Percentiles rank a stretch among this genome's conserved stretches.
Evolutionary conservation across 805 yeast species (phyloP).

Genomic region (Saturnispora serradocipensis): DNA sequence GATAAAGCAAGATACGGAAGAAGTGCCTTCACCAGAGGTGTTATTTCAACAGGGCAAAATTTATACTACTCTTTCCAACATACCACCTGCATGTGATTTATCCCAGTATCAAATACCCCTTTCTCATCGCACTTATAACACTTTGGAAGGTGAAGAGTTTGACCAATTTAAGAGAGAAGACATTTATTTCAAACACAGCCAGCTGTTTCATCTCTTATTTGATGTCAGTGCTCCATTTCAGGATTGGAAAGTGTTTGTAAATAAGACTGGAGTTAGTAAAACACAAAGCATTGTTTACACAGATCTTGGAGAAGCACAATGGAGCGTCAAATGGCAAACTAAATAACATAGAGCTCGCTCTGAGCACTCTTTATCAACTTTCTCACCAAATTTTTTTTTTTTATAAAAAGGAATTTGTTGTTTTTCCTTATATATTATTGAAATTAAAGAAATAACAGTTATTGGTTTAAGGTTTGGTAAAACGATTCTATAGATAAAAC

Average conservation of each 20-base stretch:
- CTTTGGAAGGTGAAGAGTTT: slow-evolving; percentile 12
- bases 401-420: not conserved
- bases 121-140: not conserved
- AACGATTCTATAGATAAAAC: not conserved
- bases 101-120: slow-evolving; percentile 8
- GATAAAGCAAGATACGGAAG: slow-evolving; percentile 13
- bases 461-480: not conserved
- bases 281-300: not conserved
- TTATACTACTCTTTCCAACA: slow-evolving; percentile 23
- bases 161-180: slow-evolving; percentile 12
- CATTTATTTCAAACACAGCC: not conserved
- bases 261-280: slow-evolving; percentile 1
- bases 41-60: slow-evolving; percentile 16
- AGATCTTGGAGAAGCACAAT: not conserved
- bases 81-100: slow-evolving; percentile 15
- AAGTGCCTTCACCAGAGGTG: slow-evolving; percentile 13
- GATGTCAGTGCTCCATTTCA: not conserved
- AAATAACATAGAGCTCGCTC: not conserved
- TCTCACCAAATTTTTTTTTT: not conserved
- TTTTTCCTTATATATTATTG: not conserved
- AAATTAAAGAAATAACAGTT: not conserved
- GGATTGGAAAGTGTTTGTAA: slow-evolving; percentile 1
- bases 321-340: not conserved
- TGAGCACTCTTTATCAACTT: not conserved
- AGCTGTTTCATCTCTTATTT: not conserved